phyloP scores from a whole-genome alignment of 2,329 filamentous ascomycete species.

The Penicillium sp. region DNA sequence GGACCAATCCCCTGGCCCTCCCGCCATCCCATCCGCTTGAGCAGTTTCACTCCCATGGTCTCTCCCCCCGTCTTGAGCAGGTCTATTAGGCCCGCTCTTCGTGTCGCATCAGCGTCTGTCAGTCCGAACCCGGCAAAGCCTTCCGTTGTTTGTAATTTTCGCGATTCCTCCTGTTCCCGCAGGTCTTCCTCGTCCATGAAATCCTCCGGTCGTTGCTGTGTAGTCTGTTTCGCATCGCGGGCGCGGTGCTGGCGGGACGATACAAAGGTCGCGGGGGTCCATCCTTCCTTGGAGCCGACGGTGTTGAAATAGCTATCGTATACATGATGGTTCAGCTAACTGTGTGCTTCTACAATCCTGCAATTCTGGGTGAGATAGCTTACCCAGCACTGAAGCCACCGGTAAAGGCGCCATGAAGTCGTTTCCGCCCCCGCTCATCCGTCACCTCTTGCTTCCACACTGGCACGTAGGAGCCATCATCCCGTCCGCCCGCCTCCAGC shows the following conservation, averaged over 20 bases:
- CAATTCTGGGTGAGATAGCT: constrained; percentile 38
- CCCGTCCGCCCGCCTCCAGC: constrained; percentile 72
- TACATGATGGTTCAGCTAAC: background rate
- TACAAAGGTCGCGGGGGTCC: constrained; percentile 88
- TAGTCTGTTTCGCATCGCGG: constrained; percentile 62
- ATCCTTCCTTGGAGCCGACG: constrained; percentile 97
- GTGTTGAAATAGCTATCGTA: constrained; percentile 88
- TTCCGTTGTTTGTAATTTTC: constrained; percentile 71
- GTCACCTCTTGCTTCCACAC: constrained; percentile 98
- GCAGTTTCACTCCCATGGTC: constrained; percentile 81
- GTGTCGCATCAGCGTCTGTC: constrained; percentile 59
- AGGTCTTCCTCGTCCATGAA: constrained; percentile 99
- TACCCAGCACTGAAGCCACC: constrained; percentile 96
- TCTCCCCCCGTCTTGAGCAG: constrained; percentile 74
- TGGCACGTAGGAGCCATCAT: constrained; percentile 90
- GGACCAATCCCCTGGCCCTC: constrained; percentile 92
- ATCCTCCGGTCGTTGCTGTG: constrained; percentile 73
- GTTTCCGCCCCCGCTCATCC: constrained; percentile 86
- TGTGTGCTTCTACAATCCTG: background rate
- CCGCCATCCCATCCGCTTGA: constrained; percentile 94
- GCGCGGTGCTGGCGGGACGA: constrained; percentile 81
- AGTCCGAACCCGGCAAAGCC: constrained; percentile 77
- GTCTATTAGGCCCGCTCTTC: constrained; percentile 65
- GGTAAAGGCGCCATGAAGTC: constrained; percentile 93
- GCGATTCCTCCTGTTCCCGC: constrained; percentile 79